Base-by-base conservation (phyloP, 164 flowering plant species). In the Paratinospora sagittata region DNA sequence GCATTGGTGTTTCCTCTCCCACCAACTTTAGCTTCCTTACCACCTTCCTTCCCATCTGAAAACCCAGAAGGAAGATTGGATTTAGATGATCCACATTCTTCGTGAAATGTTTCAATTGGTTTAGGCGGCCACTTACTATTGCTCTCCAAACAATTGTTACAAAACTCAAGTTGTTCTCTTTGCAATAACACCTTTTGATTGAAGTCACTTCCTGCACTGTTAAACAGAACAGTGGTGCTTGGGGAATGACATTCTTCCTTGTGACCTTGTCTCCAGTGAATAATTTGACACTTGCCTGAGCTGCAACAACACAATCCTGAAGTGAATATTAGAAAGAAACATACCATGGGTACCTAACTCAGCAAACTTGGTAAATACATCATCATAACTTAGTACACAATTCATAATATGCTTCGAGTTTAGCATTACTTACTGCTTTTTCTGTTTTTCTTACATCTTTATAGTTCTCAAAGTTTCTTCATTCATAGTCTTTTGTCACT, bases 211-310 rank as follows among this genome's bases (percentile, higher is more conserved):
- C 37, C 78, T 13, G 36, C 64, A 72, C 76, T 82, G 71, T 62
- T 73, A 65, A 6, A 67, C 23, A 63, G 72, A 23, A 26, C 41
- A 65, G 62, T n/a, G 14, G 39, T 34, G 37, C 27, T 21, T 19
- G 82, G 81, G 68, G 88, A 92, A 52, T 39, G 85, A 68, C 97
- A 91, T 63, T 88, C 88, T 6, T 88, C 86, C 78, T 84, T 89
- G 82, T 91, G 97, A 41, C 95, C 95, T 84, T 84, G 83, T 73
- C 97, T 82, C 97, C 97, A 91, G 67, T 91, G 97, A 72, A 86
- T 74, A 70, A 89, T 87, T 80, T 91, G 97, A 75, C 97, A 91
- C 75, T 83, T 90, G 26, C 91, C 89, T 79, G 97, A 91, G 80
- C 97, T 91, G 80, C 71, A 80, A 77, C 30, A 30, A 66, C 21